These are phyloP conservation scores for Psilocybe tampanensis DNA, from an alignment of 768 basidiomycete species.

Conservation along the genomic window DNA sequence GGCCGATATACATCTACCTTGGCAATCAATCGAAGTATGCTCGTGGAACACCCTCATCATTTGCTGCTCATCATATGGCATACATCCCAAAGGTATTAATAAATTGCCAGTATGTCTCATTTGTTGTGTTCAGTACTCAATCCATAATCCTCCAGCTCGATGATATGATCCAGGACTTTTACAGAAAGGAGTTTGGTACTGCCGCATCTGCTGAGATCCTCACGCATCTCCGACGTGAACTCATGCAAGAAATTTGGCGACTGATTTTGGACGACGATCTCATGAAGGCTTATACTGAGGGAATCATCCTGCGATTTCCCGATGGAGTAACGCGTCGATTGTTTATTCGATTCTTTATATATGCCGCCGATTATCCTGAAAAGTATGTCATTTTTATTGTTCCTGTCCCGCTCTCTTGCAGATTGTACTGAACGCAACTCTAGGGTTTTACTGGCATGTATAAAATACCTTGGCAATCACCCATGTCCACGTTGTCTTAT, in stretches of 20 bases:
- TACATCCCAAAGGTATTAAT: too few species aligned
- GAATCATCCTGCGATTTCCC: constrained; percentile 8
- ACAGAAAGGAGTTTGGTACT: constrained; percentile 9
- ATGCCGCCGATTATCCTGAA: constrained; percentile 42
- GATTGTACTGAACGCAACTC: too few species aligned
- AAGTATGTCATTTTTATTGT: constrained; percentile 26
- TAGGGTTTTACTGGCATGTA: too few species aligned
- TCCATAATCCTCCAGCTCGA: too few species aligned
- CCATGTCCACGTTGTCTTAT: too few species aligned
- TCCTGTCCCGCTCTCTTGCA: background rate
- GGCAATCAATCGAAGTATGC: too few species aligned
- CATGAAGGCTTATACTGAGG: constrained; percentile 21
- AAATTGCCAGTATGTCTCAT: too few species aligned
- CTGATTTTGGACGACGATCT: constrained; percentile 19
- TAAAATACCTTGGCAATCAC: too few species aligned
- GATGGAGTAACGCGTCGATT: constrained; percentile 32
- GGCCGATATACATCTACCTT: too few species aligned
- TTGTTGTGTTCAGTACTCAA: too few species aligned
- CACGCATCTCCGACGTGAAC: constrained; percentile 18
- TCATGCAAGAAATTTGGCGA: constrained; percentile 19
- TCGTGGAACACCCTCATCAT: too few species aligned
- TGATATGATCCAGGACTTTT: constrained; percentile 21
- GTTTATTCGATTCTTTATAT: constrained; percentile 35
- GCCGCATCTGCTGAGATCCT: constrained; percentile 9
- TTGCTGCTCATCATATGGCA: too few species aligned